Percentiles rank a stretch among this genome's conserved stretches.
phyloP scores from a whole-genome alignment of 176 grass and related monocot species.

The Avena sativa region DNA sequence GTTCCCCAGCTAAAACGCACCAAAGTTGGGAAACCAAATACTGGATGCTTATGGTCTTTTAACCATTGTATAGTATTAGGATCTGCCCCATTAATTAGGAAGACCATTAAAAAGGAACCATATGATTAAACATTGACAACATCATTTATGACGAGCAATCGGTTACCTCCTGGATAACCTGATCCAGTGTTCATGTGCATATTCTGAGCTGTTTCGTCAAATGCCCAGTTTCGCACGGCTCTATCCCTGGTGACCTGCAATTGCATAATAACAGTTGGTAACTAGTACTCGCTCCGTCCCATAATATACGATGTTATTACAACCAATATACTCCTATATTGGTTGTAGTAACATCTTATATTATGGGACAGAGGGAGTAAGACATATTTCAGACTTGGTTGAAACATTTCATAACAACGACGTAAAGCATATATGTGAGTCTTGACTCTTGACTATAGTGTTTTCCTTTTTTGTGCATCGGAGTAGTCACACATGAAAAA shows the following conservation, averaged over 20 bases:
- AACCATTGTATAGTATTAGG: slow-evolving; percentile 93
- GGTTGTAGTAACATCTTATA: no score
- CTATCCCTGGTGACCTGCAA: slow-evolving; percentile 88
- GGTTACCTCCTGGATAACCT: slow-evolving; percentile 89
- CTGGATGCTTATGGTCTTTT: slow-evolving; percentile 69
- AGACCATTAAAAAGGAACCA: background rate
- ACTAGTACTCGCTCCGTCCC: background rate
- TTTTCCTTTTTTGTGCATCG: background rate
- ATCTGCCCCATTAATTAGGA: slow-evolving; percentile 55
- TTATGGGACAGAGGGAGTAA: background rate
- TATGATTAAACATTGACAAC: slow-evolving; percentile 15
- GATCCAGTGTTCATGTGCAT: slow-evolving; percentile 93
- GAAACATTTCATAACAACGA: slow-evolving; percentile 18
- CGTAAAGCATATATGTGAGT: background rate
- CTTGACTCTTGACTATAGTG: background rate
- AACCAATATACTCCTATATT: no score
- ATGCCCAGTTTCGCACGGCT: slow-evolving; percentile 75
- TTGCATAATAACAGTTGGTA: slow-evolving; percentile 21
- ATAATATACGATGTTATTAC: no score
- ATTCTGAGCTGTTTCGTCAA: slow-evolving; percentile 82
- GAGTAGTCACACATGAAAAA: background rate
- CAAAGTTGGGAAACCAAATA: slow-evolving; percentile 91
- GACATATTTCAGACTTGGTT: slow-evolving; percentile 5
- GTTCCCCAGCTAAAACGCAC: slow-evolving; percentile 98
- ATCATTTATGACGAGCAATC: slow-evolving; percentile 8